These are phyloP conservation scores for Wallacemonas rigidus DNA, from an alignment of 208 protist species.

Conservation along the genomic window DNA sequence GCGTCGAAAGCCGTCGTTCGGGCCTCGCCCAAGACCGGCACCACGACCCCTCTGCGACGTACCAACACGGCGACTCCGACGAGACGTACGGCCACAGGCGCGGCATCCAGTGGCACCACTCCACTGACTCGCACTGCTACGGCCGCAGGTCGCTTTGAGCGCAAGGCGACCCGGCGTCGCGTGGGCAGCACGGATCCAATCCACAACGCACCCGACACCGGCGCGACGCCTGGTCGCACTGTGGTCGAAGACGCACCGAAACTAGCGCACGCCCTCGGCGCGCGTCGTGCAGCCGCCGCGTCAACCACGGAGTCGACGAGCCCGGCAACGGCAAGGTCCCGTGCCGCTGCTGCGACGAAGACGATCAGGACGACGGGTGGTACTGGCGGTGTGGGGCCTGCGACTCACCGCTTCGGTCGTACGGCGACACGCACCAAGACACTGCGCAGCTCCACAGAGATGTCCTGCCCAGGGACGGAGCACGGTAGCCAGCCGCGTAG, in stretches of 20 bases:
- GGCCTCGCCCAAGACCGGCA: slow-evolving; percentile 5
- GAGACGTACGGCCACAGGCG: background rate
- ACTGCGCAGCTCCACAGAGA: background rate
- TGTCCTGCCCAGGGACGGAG: slow-evolving; percentile 1
- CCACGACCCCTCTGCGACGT: slow-evolving; percentile 21
- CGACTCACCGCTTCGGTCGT: slow-evolving; percentile 7
- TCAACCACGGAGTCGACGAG: background rate
- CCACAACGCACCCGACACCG: background rate
- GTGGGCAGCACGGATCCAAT: background rate
- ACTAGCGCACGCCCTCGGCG: background rate
- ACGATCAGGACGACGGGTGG: slow-evolving; percentile 6
- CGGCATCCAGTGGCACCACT: background rate
- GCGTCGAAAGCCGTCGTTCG: background rate
- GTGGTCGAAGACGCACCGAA: slow-evolving; percentile 20
- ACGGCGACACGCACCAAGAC: slow-evolving; percentile 11
- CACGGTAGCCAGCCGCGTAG: slow-evolving; percentile 5
- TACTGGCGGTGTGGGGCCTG: background rate
- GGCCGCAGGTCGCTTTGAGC: background rate
- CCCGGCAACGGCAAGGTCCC: background rate
- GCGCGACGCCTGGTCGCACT: background rate
- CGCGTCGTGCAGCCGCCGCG: background rate
- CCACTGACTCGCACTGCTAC: slow-evolving; percentile 14
- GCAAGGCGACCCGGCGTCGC: slow-evolving; percentile 9
- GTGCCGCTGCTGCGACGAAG: slow-evolving; percentile 1
- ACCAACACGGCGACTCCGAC: slow-evolving; percentile 22